Evolutionary conservation across 1,284 basidiomycete species (phyloP).

Genomic region (Marasmius sp.): DNA sequence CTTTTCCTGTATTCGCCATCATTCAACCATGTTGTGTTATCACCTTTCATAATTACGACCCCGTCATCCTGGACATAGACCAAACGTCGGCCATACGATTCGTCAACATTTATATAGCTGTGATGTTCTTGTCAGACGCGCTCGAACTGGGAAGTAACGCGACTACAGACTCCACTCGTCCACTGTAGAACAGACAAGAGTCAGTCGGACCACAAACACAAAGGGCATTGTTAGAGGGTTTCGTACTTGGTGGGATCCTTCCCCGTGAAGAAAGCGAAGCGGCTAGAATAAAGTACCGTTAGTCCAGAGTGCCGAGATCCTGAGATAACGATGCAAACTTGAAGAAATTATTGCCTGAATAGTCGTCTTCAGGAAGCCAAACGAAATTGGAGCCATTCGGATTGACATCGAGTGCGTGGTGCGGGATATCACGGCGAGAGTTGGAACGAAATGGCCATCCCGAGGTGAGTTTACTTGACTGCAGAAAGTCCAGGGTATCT

Average conservation of each 20-base stretch:
- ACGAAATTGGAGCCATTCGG: constrained; percentile 45
- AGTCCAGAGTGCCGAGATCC: background rate
- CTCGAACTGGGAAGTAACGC: constrained; percentile 7
- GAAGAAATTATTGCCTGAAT: constrained; percentile 52
- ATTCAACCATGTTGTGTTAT: constrained; percentile 56
- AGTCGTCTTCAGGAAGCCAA: constrained; percentile 58
- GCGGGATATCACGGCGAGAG: background rate
- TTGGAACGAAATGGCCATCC: background rate
- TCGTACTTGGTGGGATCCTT: constrained; percentile 67
- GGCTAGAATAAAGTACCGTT: constrained; percentile 32
- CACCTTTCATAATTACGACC: constrained; percentile 72
- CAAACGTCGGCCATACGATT: constrained; percentile 47
- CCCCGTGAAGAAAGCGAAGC: constrained; percentile 58
- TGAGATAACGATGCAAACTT: constrained; percentile 39
- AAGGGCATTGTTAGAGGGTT: constrained; percentile 4
- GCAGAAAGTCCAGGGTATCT: background rate
- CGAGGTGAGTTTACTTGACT: background rate
- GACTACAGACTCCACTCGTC: constrained; percentile 55
- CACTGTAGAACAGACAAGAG: constrained; percentile 37
- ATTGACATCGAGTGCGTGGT: constrained; percentile 30
- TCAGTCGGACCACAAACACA: constrained; percentile 6
- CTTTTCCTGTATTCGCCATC: constrained; percentile 57
- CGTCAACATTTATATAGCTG: constrained; percentile 53
- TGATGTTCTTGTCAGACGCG: constrained; percentile 34
- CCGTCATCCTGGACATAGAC: constrained; percentile 55